Evolutionary conservation across 1,139 yeast species (phyloP).

Genomic region (Suhomyces terraborum): DNA sequence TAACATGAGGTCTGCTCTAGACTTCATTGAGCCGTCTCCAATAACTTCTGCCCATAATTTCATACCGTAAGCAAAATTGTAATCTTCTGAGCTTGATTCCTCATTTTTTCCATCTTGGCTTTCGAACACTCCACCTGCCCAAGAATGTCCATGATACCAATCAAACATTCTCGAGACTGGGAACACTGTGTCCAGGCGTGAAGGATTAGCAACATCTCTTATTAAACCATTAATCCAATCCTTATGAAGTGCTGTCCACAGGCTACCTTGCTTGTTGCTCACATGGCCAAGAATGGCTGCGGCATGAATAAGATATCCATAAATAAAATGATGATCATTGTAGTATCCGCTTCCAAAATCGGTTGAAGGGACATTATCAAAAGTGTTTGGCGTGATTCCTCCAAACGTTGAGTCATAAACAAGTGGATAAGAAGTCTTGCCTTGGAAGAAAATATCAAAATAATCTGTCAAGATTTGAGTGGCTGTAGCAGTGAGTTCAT

Average conservation of each 20-base stretch:
- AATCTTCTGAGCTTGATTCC: constrained; percentile 81
- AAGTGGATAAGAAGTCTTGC: constrained; percentile 58
- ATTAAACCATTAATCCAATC: constrained; percentile 66
- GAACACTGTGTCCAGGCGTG: constrained; percentile 59
- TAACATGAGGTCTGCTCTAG: constrained; percentile 76
- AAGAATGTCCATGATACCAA: constrained; percentile 82
- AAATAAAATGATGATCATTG: constrained; percentile 81
- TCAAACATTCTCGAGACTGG: constrained; percentile 79
- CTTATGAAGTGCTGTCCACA: constrained; percentile 66
- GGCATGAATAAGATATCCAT: constrained; percentile 75
- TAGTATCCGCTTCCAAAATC: constrained; percentile 66
- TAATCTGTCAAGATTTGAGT: constrained; percentile 31
- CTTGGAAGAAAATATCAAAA: constrained; percentile 48
- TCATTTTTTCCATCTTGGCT: constrained; percentile 78
- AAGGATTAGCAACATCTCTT: constrained; percentile 80
- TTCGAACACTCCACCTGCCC: constrained; percentile 77
- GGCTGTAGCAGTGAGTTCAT: constrained; percentile 42
- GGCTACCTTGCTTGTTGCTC: constrained; percentile 60
- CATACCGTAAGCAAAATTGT: constrained; percentile 80
- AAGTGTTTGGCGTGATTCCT: constrained; percentile 69
- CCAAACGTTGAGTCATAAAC: constrained; percentile 68
- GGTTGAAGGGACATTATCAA: constrained; percentile 42
- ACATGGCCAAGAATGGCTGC: constrained; percentile 74
- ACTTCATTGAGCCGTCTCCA: constrained; percentile 73
- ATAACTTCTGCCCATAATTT: constrained; percentile 75